Percentiles rank a stretch among this genome's conserved stretches.
phyloP scores from a whole-genome alignment of 352 stramenopile species.

The Pythium rhizo-oryzae region DNA sequence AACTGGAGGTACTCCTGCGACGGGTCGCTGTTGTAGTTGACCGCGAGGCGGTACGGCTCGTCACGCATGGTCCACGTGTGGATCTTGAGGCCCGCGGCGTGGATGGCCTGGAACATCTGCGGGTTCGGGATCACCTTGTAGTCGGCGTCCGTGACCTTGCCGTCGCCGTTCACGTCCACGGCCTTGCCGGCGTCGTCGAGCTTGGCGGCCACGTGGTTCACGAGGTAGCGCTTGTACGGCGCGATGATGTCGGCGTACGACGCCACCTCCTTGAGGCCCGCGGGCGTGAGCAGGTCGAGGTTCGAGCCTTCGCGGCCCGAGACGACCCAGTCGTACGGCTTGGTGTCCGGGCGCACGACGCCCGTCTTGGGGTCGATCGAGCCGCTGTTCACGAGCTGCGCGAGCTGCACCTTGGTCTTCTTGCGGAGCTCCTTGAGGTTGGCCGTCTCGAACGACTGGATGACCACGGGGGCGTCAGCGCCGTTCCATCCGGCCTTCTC shows the following conservation, averaged over 20 bases:
- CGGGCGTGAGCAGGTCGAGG: slow-evolving; percentile 53
- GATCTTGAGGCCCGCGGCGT: slow-evolving; percentile 58
- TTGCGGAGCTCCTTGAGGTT: slow-evolving; percentile 74
- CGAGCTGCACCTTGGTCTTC: slow-evolving; percentile 69
- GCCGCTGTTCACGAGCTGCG: slow-evolving; percentile 77
- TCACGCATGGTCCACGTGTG: slow-evolving; percentile 73
- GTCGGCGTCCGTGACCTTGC: slow-evolving; percentile 58
- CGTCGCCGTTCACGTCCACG: slow-evolving; percentile 70
- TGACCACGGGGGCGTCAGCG: slow-evolving; percentile 61
- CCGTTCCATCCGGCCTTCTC: slow-evolving; percentile 70
- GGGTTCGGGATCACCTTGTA: slow-evolving; percentile 47
- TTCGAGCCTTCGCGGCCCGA: slow-evolving; percentile 56
- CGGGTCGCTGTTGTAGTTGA: slow-evolving; percentile 68
- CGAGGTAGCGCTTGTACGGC: slow-evolving; percentile 83
- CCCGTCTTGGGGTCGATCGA: slow-evolving; percentile 60
- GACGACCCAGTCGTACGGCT: slow-evolving; percentile 75
- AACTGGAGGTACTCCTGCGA: slow-evolving; percentile 67
- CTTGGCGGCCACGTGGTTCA: slow-evolving; percentile 51
- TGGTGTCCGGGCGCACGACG: slow-evolving; percentile 45
- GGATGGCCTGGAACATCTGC: slow-evolving; percentile 55
- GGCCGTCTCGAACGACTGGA: slow-evolving; percentile 78
- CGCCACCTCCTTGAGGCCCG: slow-evolving; percentile 60
- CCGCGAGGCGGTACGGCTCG: slow-evolving; percentile 59
- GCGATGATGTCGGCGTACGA: slow-evolving; percentile 76
- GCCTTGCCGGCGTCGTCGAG: slow-evolving; percentile 44